Evolutionary conservation across 2,329 filamentous ascomycete species (phyloP).

Genomic region (Alternaria dauci): DNA sequence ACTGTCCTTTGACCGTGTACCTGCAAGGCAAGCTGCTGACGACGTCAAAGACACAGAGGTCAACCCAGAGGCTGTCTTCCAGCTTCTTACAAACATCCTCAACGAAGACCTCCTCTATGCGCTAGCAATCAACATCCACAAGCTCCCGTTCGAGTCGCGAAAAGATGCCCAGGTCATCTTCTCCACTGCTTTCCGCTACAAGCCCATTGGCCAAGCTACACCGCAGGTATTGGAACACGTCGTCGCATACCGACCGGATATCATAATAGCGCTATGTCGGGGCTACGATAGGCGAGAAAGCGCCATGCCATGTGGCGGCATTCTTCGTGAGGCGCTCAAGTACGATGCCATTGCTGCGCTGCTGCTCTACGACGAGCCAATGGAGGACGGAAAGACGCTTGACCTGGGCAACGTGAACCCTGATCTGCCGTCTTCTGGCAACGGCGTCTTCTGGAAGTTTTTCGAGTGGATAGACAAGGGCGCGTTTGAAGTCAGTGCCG

Average conservation of each 20-base stretch:
- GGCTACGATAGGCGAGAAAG: slow-evolving; percentile 92
- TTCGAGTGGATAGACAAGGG: slow-evolving; percentile 98
- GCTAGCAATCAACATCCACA: slow-evolving; percentile 82
- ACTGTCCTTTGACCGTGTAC: neutral
- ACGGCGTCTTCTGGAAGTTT: slow-evolving; percentile 94
- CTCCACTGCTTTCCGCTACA: slow-evolving; percentile 92
- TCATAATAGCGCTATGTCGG: slow-evolving; percentile 85
- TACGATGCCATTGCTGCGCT: slow-evolving; percentile 90
- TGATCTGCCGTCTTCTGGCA: slow-evolving; percentile 76
- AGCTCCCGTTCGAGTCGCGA: slow-evolving; percentile 91
- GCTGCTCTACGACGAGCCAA: slow-evolving; percentile 90
- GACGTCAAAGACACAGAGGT: slow-evolving; percentile 78
- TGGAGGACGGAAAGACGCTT: slow-evolving; percentile 74
- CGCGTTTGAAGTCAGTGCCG: slow-evolving; percentile 94
- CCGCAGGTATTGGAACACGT: slow-evolving; percentile 89
- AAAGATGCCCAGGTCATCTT: slow-evolving; percentile 97
- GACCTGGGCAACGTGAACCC: slow-evolving; percentile 81
- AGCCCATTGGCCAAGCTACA: slow-evolving; percentile 74
- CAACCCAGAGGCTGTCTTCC: slow-evolving; percentile 85
- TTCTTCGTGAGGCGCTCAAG: slow-evolving; percentile 88
- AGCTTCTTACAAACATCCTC: slow-evolving; percentile 83
- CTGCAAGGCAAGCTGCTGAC: slow-evolving; percentile 22
- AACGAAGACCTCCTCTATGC: slow-evolving; percentile 88
- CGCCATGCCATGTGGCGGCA: slow-evolving; percentile 88
- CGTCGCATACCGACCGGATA: slow-evolving; percentile 83